These are phyloP conservation scores for Penicillium sp. DNA, from an alignment of 2,329 filamentous ascomycete species.

Conservation along the genomic window DNA sequence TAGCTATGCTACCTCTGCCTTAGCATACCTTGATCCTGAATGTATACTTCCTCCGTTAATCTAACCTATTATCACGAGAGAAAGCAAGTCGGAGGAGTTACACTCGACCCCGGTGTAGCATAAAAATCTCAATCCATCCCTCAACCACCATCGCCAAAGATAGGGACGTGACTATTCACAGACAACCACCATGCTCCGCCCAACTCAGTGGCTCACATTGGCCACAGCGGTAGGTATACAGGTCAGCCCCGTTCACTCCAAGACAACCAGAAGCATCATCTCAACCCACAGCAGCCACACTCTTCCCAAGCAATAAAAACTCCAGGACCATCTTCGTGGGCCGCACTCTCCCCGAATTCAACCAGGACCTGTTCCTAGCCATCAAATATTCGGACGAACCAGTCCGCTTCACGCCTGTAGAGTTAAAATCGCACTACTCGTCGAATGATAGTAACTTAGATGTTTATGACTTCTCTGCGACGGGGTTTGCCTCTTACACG, in stretches of 20 bases:
- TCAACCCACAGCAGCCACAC: constrained; percentile 22
- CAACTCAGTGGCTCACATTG: constrained; percentile 6
- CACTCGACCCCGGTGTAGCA: background rate
- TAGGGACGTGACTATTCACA: background rate
- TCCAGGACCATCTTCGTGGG: constrained; percentile 28
- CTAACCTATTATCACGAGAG: background rate
- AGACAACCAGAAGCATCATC: constrained; percentile 13
- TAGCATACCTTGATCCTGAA: background rate
- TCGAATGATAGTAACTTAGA: constrained; percentile 26
- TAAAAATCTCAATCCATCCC: background rate
- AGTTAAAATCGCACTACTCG: constrained; percentile 25
- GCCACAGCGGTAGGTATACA: background rate
- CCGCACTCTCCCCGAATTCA: constrained; percentile 27
- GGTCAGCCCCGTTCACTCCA: constrained; percentile 1
- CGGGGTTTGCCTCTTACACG: background rate
- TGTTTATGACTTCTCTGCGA: constrained; percentile 2
- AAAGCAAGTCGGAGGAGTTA: background rate
- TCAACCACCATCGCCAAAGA: background rate
- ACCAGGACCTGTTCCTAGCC: constrained; percentile 33
- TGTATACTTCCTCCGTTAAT: background rate
- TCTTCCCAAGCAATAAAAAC: constrained; percentile 1
- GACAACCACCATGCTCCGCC: background rate
- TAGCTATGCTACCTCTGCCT: background rate
- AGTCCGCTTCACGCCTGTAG: constrained; percentile 27
- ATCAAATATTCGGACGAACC: constrained; percentile 34